Conservation (phyloP, 371 early-diverging fungal genomes). For the Mortierella sp. region DNA sequence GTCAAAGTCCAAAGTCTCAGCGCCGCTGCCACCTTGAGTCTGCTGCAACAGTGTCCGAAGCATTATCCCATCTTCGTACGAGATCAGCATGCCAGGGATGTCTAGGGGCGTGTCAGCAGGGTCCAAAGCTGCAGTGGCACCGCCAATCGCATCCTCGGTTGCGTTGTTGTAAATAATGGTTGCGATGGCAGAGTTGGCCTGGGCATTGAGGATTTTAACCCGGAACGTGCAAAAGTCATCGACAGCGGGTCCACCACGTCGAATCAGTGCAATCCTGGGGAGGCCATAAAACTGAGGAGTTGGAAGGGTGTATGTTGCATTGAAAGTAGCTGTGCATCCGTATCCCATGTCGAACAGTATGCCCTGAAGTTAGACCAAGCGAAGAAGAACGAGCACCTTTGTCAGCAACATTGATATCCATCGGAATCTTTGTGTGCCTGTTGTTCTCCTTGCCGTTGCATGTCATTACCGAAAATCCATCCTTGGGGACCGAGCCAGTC, state of each 20-base stretch:
- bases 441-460: no score
- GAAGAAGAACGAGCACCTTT: not conserved
- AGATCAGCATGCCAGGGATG: slow-evolving; percentile 38
- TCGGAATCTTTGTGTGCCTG: no score
- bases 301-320: slow-evolving; percentile 16
- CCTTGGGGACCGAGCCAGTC: slow-evolving; percentile 16
- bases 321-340: slow-evolving; percentile 21
- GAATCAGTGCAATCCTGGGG: slow-evolving; percentile 33
- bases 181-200: slow-evolving; percentile 16
- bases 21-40: slow-evolving; percentile 7
- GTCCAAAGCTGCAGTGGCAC: slow-evolving; percentile 19
- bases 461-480: slow-evolving; percentile 32
- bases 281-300: slow-evolving; percentile 26
- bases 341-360: slow-evolving; percentile 46
- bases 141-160: not conserved
- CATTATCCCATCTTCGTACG: slow-evolving; percentile 19
- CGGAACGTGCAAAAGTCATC: slow-evolving; percentile 21
- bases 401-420: no score
- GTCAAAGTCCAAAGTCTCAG: slow-evolving; percentile 7
- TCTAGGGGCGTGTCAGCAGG: slow-evolving; percentile 2
- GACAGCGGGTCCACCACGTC: slow-evolving; percentile 20
- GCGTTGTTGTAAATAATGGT: slow-evolving; percentile 28
- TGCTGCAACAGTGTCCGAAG: slow-evolving; percentile 20
- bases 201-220: slow-evolving; percentile 27
- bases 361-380: slow-evolving; percentile 12